Base-by-base conservation (phyloP, 306 rosid genomes). In the Parietaria judaica region DNA sequence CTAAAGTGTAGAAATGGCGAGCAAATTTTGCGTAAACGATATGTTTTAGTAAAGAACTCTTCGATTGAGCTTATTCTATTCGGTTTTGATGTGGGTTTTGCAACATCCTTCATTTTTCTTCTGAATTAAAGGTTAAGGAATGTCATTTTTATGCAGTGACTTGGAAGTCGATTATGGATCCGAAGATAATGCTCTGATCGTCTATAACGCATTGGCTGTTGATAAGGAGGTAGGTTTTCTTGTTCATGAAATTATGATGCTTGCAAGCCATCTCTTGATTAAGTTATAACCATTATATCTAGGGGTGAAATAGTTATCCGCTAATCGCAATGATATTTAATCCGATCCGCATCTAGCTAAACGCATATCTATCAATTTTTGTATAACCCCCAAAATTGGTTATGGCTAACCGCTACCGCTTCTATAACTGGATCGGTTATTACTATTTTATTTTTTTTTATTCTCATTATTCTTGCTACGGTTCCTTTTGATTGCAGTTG, bases 121-220 rank as follows among this genome's bases (percentile, higher is more conserved):
- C 0, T 3, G 15, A 55, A 37, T 15, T 54, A 60, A 14, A 17
- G 46, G 50, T 48, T 36, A 3, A 51, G 43, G 12, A 15, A 15
- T 10, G 11, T 45, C 10, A 7, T 43, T 12, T 66, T 6, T 70
- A 36, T 77, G 75, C 83, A 92, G 95, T 72, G 95, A 84, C 78
- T 60, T 92, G 66, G 95, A 92, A 77, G 85, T 92, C 39, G 82
- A 88, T 68, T 86, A 64, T 64, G 83, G 77, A 58, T 86, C 82
- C 3, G 83, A 86, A 60, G 78, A 84, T 73, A 69, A 78, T 66
- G 95, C 96, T 64, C 80, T 87, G 37, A 79, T 86, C 35, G 79
- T 84, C 51, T 82, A 76, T 60, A 79, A 87, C 8, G 66, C 88
- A 65, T 68, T 90, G 72, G 85, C 80, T 0, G 88, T 90, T 56